Base-by-base conservation (phyloP, 306 rosid genomes). In the Cajanus cajan region DNA sequence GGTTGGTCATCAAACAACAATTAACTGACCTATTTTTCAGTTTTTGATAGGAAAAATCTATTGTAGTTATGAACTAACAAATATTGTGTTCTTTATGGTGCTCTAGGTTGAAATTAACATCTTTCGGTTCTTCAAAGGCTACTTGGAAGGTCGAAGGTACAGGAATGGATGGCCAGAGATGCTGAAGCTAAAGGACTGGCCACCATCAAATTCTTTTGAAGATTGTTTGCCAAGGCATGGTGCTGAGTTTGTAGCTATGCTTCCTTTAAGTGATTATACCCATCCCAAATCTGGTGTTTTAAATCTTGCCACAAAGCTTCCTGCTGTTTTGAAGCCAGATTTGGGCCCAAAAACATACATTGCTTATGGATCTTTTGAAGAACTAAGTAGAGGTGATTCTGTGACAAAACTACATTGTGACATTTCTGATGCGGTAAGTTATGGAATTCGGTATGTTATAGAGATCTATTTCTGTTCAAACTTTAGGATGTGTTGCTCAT, bases 161-260 rank as follows among this genome's bases (percentile, higher is more conserved):
- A 70, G 64, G 21, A 84, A 87, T 79, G 89, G 89, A 68, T 89
- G 93, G 93, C 93, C 93, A 22, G 86, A 80, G 67, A 89, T 89
- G 91, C 73, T 89, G 77, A 89, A 89, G 86, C 87, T 89, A 47
- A 89, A 89, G 83, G 93, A 89, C 77, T 89, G 93, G 91, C 93
- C 93, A 77, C 81, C 93, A 40, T 82, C 93, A 82, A 89, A 83
- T 81, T 81, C 74, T 58, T 89, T 89, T 54, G 93, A 89, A 75
- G 88, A 89, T 77, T 89, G 93, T 80, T 82, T 89, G 62, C 93
- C 91, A 8, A 83, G 93, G 82, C 93, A 89, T 57, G 84, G 88
- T 47, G 87, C 88, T 21, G 93, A 89, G 84, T 89, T 82, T 74
- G 43, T 79, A 55, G 79, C 89, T 9, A 87, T 89, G 93, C 89